Percentiles rank a stretch among this genome's conserved stretches.
Conservation (phyloP, 345 rosid species). For the Brassica napus region Da-Ae NC_063445.1:45125001-45125500, state of each 20-base stretch:
- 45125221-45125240: not conserved
- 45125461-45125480: not conserved
- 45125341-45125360: conserved; percentile 24
- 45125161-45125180: not conserved
- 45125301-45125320: not conserved
- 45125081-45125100: not conserved
- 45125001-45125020: not conserved
- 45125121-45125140: not conserved
- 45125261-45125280: conserved; percentile 23
- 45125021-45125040: not conserved
- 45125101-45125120: not conserved
- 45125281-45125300: conserved; percentile 11
- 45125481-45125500: conserved; percentile 8
- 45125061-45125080: not conserved
- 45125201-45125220: not conserved
- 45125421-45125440: not conserved
- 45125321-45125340: not conserved
- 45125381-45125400: conserved; percentile 21
- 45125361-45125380: conserved; percentile 23
- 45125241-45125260: not conserved
- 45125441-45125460: not conserved
- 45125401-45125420: conserved; percentile 4
- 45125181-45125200: not conserved
- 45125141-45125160: not conserved
- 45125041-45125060: not conserved